Evolutionary conservation across 352 stramenopile genomes (phyloP), one percentile per base, ranked within the genome.

Genomic region (Peronospora tabacina): DNA sequence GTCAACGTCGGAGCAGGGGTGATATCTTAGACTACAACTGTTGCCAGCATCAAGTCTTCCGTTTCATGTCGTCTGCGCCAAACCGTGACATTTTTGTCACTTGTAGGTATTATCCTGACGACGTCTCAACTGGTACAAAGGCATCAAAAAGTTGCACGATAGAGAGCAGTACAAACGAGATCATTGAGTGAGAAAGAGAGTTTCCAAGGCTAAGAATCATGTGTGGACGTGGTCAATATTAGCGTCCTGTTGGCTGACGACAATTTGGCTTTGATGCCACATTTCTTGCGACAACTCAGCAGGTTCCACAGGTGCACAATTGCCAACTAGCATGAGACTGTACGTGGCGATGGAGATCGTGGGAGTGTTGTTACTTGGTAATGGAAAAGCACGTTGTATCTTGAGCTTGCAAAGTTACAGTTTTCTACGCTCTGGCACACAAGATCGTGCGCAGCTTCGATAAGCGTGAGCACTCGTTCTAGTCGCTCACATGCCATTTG

Each of bases 401-500:
- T 1, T 80, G 66, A 7, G 34, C 69, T 8, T 59, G 67, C 0
- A 39, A 85, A 55, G 76, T 79, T 22, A 57, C 50, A 16, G n/a
- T 3, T 42, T 89, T 7, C 45, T 92, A 2, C 57, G 66, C 16
- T 61, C 68, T 8, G 81, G 81, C 6, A 60, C 72, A 2, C 19
- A 69, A 12, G 52, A 58, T 20, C 78, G 81, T 40, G 73, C 75
- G 90, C 82, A 6, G 82, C 75, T 5, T 72, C 72, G 0, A 92
- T 79, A 2, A 72, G 36, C 8, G 89, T 92, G 82, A 92, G 90
- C 28, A 62, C 55, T 5, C 71, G 76, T 12, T 89, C 75, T 1
- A 94, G 82, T 56, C 79, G 87, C 8, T 96, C 85, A 1, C 87
- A 96, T 52, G 88, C 86, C 2, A 93, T 96, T 58, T 96, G 87